Evolutionary conservation across 768 basidiomycete species (phyloP).

Genomic region (Russula earlei): DNA sequence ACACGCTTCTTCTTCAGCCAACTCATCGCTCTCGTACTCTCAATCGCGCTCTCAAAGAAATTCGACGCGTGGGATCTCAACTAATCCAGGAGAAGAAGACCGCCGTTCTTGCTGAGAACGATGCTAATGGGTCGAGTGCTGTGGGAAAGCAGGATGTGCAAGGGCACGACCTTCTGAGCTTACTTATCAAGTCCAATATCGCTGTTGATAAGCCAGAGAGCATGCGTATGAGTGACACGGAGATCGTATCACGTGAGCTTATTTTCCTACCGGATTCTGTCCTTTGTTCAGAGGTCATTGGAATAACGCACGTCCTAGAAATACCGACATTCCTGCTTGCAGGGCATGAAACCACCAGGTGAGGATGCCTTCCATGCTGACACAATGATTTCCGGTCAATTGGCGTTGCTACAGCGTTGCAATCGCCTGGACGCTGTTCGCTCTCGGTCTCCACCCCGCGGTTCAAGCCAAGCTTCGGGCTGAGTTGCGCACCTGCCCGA

Average conservation of each 20-base stretch:
- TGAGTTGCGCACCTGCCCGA: conserved; percentile 24
- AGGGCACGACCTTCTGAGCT: conserved; percentile 24
- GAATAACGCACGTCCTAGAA: conserved; percentile 18
- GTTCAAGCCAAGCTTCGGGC: conserved; percentile 29
- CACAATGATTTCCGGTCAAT: neutral
- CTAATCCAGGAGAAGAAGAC: conserved; percentile 43
- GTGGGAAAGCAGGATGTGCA: conserved; percentile 17
- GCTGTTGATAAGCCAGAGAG: conserved; percentile 23
- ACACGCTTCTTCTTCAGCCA: conserved; percentile 18
- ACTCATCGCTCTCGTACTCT: conserved; percentile 19
- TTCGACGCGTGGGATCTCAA: conserved; percentile 41
- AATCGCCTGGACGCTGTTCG: conserved; percentile 29
- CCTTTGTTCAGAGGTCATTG: no score
- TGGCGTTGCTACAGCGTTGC: conserved; percentile 19
- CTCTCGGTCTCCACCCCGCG: conserved; percentile 25
- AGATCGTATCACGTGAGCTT: conserved; percentile 25
- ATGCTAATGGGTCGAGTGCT: neutral
- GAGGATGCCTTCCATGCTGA: neutral
- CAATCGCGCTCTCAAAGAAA: conserved; percentile 30
- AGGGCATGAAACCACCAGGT: conserved; percentile 25
- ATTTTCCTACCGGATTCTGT: neutral
- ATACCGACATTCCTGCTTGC: conserved; percentile 27
- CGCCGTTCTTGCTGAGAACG: conserved; percentile 19
- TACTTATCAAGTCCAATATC: conserved; percentile 27
- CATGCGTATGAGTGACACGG: conserved; percentile 25